Evolutionary conservation across 805 yeast species (phyloP), one percentile per base, ranked within the genome.

Genomic region (Candida pseudofarinosa): DNA sequence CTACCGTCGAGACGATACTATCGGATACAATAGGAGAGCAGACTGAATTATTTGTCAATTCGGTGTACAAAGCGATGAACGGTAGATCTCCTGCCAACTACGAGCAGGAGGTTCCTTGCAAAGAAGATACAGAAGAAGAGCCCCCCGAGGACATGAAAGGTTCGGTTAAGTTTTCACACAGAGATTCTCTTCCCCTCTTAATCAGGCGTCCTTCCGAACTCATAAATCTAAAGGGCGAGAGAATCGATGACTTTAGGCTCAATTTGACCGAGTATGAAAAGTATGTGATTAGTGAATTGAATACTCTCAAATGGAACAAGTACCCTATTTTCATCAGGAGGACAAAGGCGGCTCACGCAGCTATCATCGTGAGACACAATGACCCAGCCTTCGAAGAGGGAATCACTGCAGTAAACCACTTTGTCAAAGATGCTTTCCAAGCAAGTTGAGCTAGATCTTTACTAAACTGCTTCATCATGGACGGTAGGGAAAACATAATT

Each of bases 281-380:
- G 40, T 64, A 58, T 12, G 84, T 85, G 34, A 71, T 85, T 26
- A 62, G 62, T 20, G 70, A 73, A 40, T 71, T 88, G 56, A 87
- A 87, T 59, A 50, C 60, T 3, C 58, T 86, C 3, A 54, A 65
- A 1, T 88, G 95, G 95, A 59, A 66, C 35, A 88, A 86, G 56
- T 83, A 62, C 51, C 90, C 93, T 0, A 73, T 88, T 19, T 74
- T 82, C 45, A 83, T 88, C 44, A 73, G 82, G 32, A 66, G 75
- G 23, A 81, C 91, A 4, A 72, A 72, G 38, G 76, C 81, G 35
- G 77, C 95, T 1, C 96, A 88, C 55, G 88, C 95, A 1, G 95
- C 93, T 1, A 82, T 88, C 1, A 85, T 88, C 45, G 86, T 82
- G 35, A 73, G 95, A 39, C 64, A 65, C 18, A 76, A 74, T 23